phyloP scores from a whole-genome alignment of 148 eudicot species.

The Rhododendron mucronatum region DNA sequence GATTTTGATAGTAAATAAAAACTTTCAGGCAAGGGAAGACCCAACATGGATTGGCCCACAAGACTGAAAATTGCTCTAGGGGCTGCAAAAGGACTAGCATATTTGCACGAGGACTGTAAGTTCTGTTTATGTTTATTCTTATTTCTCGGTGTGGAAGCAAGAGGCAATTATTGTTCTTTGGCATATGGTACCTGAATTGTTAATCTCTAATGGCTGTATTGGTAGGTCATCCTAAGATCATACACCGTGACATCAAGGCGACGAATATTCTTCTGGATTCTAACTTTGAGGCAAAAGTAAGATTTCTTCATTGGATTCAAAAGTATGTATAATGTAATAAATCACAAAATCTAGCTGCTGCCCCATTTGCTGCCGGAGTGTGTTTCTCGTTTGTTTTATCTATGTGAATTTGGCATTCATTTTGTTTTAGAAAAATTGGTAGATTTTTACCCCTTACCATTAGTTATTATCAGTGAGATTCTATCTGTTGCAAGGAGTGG shows the following conservation, averaged over 20 bases:
- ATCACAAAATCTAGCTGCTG: background rate
- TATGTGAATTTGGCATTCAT: background rate
- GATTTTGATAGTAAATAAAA: slow-evolving; percentile 3
- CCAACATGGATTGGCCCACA: slow-evolving; percentile 59
- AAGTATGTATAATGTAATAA: background rate
- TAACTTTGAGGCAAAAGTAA: slow-evolving; percentile 93
- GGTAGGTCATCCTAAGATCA: slow-evolving; percentile 95
- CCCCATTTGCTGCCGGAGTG: background rate
- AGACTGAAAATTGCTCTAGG: slow-evolving; percentile 74
- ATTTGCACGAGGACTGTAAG: slow-evolving; percentile 80
- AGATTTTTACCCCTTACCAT: background rate
- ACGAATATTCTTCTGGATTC: slow-evolving; percentile 81
- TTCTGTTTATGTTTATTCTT: slow-evolving; percentile 10
- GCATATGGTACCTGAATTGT: background rate
- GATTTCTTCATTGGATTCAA: background rate
- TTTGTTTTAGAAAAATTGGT: background rate
- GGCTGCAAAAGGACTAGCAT: slow-evolving; percentile 80
- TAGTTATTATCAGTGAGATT: background rate
- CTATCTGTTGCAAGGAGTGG: background rate
- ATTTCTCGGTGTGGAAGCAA: background rate
- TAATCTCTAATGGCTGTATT: slow-evolving; percentile 11
- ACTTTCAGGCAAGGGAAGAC: slow-evolving; percentile 52
- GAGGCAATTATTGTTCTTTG: background rate
- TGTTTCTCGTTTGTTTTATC: background rate
- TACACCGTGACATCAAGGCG: slow-evolving; percentile 92